Evolutionary conservation across 179 eudicot species (phyloP).

Genomic region (Beta lomatogona): DNA sequence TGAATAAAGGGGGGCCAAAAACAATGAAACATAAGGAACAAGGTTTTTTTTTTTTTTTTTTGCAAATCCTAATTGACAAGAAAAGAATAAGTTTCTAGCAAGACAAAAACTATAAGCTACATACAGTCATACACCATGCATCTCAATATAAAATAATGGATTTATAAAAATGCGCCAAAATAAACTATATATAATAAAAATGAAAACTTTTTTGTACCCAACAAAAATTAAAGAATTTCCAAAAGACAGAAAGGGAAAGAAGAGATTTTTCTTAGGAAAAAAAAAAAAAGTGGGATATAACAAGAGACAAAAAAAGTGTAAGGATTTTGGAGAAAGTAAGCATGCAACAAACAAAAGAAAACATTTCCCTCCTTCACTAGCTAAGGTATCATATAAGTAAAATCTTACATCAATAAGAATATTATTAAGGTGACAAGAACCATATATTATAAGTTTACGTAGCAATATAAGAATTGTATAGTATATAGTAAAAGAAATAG

Average conservation of each 20-base stretch:
- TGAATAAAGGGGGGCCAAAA: constrained; percentile 10
- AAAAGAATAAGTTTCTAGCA: constrained; percentile 37
- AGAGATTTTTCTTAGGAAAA: background rate
- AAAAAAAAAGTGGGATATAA: background rate
- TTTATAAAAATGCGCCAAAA: background rate
- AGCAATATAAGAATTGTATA: background rate
- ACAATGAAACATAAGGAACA: background rate
- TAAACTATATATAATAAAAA: background rate
- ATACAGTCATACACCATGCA: background rate
- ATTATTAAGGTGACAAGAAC: too few relatives aligned
- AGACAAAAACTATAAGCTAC: constrained; percentile 7
- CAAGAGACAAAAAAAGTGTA: background rate
- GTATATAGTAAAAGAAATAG: constrained; percentile 9
- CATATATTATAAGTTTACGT: too few relatives aligned
- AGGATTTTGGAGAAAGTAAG: background rate
- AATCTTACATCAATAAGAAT: too few relatives aligned
- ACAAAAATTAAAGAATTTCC: background rate
- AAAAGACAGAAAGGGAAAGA: background rate
- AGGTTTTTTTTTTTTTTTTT: constrained; percentile 18
- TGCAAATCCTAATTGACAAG: constrained; percentile 37
- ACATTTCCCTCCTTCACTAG: constrained; percentile 29
- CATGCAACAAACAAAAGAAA: constrained; percentile 23
- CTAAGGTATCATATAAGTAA: background rate
- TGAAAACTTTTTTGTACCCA: constrained; percentile 8
- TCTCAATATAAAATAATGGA: background rate